Conservation (phyloP, 106 monocot species). For the Alisma plantagoaquatica region DNA sequence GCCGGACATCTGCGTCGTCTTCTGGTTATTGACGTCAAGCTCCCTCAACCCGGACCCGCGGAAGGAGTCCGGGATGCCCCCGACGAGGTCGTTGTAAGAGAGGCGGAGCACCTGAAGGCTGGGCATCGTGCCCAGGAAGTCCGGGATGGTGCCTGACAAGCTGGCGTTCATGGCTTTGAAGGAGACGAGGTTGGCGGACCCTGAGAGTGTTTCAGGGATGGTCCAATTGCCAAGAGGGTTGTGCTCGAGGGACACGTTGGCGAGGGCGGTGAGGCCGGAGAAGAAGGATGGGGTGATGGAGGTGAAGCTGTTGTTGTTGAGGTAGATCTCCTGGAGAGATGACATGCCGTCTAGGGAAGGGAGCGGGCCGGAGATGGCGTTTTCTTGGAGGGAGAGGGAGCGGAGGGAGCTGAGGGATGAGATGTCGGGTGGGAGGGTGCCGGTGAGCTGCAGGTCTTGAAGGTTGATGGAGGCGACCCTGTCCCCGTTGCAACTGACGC, state of each 20-base stretch:
- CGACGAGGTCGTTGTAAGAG: constrained; percentile 60
- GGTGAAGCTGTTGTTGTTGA: constrained; percentile 49
- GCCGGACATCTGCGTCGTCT: constrained; percentile 44
- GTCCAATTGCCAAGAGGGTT: constrained; percentile 48
- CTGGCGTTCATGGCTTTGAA: constrained; percentile 62
- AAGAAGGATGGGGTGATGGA: constrained; percentile 46
- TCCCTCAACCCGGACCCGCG: constrained; percentile 18
- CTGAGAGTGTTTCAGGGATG: constrained; percentile 23
- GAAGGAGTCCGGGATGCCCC: constrained; percentile 34
- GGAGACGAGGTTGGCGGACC: constrained; percentile 11
- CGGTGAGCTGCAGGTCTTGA: constrained; percentile 10
- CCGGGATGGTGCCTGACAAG: constrained; percentile 46
- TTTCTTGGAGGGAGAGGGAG: constrained; percentile 41
- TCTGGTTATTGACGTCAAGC: constrained; percentile 66
- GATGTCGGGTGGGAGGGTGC: constrained; percentile 32
- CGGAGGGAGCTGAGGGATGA: constrained; percentile 30
- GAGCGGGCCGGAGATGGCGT: constrained; percentile 39
- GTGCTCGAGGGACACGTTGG: constrained; percentile 42
- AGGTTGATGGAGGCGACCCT: constrained; percentile 45
- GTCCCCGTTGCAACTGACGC: constrained; percentile 44
- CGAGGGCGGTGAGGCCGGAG: constrained; percentile 45
- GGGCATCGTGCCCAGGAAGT: constrained; percentile 29
- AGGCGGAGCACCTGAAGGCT: constrained; percentile 36
- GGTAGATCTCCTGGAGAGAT: constrained; percentile 26
- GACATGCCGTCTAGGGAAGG: constrained; percentile 42